These are phyloP conservation scores for Soucietia sequanensis DNA, from an alignment of 805 yeast genomes.

Conservation along the genomic window DNA sequence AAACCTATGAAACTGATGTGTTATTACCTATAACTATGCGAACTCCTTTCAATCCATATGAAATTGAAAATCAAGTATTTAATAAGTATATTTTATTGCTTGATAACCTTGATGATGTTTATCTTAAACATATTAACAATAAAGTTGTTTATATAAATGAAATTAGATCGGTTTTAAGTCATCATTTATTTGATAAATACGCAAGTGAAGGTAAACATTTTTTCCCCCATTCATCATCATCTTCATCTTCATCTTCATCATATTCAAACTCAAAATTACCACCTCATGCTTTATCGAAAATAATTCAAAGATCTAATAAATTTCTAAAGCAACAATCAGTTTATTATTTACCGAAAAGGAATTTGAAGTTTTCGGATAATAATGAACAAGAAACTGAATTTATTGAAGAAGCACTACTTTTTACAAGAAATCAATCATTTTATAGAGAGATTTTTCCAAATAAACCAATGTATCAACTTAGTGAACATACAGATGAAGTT, in stretches of 20 bases:
- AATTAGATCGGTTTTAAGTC: background rate
- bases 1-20: slow-evolving; percentile 23
- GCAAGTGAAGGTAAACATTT: too few species aligned
- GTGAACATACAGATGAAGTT: slow-evolving; percentile 67
- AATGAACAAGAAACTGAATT: slow-evolving; percentile 10
- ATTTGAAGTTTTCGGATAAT: slow-evolving; percentile 11
- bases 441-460: slow-evolving; percentile 44
- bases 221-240: too few species aligned
- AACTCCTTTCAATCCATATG: slow-evolving; percentile 11
- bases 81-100: slow-evolving; percentile 8
- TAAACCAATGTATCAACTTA: slow-evolving; percentile 43
- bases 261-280: slow-evolving; percentile 13
- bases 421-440: background rate
- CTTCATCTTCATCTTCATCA: slow-evolving; percentile 1
- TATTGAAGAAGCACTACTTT: slow-evolving; percentile 5
- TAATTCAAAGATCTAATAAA: slow-evolving; percentile 19
- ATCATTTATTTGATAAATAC: background rate
- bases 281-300: slow-evolving; percentile 17
- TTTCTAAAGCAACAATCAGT: slow-evolving; percentile 25
- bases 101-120: slow-evolving; percentile 7
- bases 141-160: background rate
- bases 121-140: background rate
- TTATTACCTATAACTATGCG: slow-evolving; percentile 19
- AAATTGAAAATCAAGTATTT: slow-evolving; percentile 9
- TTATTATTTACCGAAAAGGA: slow-evolving; percentile 28